phyloP scores from a whole-genome alignment of 495 filamentous ascomycete genomes.

The Thozetella sp. region DNA sequence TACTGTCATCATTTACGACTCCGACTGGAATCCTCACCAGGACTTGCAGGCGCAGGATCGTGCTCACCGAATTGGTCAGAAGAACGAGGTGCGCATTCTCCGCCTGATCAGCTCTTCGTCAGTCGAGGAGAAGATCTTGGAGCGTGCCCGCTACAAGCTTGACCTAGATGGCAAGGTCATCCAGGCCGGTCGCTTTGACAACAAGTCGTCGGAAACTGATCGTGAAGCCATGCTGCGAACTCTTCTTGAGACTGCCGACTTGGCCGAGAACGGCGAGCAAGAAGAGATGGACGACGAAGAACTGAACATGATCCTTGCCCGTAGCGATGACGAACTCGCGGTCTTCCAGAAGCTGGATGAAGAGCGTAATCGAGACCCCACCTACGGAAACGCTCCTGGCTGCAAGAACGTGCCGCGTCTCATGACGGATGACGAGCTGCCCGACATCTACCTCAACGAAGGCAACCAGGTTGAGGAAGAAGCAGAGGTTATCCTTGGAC shows the following conservation, averaged over 20 bases:
- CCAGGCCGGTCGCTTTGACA: conserved; percentile 98
- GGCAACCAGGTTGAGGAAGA: conserved; percentile 83
- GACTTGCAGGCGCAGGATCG: conserved; percentile 99
- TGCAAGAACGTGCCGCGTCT: conserved; percentile 72
- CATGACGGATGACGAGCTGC: conserved; percentile 85
- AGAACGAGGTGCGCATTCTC: conserved; percentile 97
- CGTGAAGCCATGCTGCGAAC: conserved; percentile 93
- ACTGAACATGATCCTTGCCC: conserved; percentile 83
- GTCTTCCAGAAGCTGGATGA: conserved; percentile 79
- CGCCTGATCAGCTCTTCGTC: conserved; percentile 95
- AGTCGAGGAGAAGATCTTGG: conserved; percentile 97
- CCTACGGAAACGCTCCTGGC: conserved; percentile 68
- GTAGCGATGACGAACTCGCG: conserved; percentile 70
- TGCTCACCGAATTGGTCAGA: conserved; percentile 99
- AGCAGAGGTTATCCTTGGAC: conserved; percentile 74
- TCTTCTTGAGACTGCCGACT: conserved; percentile 88
- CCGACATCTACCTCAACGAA: conserved; percentile 89
- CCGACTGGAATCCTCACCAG: conserved; percentile 99
- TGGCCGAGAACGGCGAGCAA: conserved; percentile 79
- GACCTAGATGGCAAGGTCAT: conserved; percentile 99
- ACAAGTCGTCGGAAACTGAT: conserved; percentile 98
- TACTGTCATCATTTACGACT: conserved; percentile 99
- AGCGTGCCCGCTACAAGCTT: conserved; percentile 95
- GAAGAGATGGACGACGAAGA: conserved; percentile 98
- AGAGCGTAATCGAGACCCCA: conserved; percentile 60